Evolutionary conservation across 1,139 yeast species (phyloP), one percentile per base, ranked within the genome.

Genomic region (Blastobotrys ciferrii): DNA sequence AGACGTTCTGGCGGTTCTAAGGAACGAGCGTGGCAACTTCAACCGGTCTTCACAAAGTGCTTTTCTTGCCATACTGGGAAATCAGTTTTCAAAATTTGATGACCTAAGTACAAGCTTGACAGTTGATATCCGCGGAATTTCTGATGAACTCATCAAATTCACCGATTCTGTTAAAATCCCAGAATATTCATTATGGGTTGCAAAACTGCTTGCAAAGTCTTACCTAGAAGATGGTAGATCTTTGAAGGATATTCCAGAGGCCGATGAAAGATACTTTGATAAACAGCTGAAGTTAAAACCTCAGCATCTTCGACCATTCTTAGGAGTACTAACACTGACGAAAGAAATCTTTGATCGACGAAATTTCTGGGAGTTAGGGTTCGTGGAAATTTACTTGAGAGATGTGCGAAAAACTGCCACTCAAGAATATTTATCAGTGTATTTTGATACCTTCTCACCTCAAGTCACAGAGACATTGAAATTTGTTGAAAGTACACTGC

Each of bases 311-410:
- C 46, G 49, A 11, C 49, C 49, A 2, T 33, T 47, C n/a, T 9
- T 36, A 7, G 53, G 47, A 1, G 37, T 47, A 1, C 25, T 47
- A 14, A 30, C 28, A 13, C 17, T 45, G 7, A 15, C 43, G 7
- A 7, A 25, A 6, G 30, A 32, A 12, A 2, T 32, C 2, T 12
- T 45, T 18, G 13, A 11, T 2, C 28, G 42, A 17, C 40, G 47
- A 13, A 44, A 45, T 15, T 42, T 46, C 31, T 18, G 18, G 23
- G 35, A 25, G 7, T 18, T 43, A 30, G 43, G 47, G 18, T 47
- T 32, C 28, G 9, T 50, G 6, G 53, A 50, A 38, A 32, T 2
- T 18, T 36, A 15, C 14, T 11, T 39, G n/a, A 14, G 33, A 17
- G 14, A 23, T 28, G 20, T 39, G 11, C 25, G 44, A 31, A n/a